Evolutionary conservation across 495 filamentous ascomycete species (phyloP).

Genomic region (Neurospora sp.): DNA sequence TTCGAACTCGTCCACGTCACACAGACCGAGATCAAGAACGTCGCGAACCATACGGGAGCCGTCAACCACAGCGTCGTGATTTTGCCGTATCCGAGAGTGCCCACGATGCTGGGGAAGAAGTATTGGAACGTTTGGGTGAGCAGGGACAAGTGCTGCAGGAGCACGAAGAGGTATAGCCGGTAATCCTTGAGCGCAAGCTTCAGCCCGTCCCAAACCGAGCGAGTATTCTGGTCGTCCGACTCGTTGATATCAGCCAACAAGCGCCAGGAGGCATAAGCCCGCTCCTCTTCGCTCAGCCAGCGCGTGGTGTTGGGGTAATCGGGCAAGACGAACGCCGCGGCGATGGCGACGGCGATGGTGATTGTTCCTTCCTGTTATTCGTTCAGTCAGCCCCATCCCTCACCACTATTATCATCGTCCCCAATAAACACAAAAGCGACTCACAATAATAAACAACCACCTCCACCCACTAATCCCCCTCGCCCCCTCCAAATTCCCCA

Average conservation of each 20-base stretch:
- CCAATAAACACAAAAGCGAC: too few relatives aligned
- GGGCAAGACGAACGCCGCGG: constrained; percentile 29
- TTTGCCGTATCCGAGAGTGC: constrained; percentile 40
- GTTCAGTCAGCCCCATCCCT: neutral
- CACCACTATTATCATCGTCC: too few relatives aligned
- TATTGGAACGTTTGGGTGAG: constrained; percentile 36
- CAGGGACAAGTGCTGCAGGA: constrained; percentile 34
- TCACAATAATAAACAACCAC: constrained; percentile 21
- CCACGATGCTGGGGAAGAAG: constrained; percentile 47
- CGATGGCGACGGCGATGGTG: constrained; percentile 31
- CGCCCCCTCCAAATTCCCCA: constrained; percentile 29
- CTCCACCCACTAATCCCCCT: constrained; percentile 33
- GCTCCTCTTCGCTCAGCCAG: constrained; percentile 34
- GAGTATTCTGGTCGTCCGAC: constrained; percentile 18
- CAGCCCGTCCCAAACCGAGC: constrained; percentile 26
- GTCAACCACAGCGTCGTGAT: constrained; percentile 45
- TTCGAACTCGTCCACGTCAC: constrained; percentile 29
- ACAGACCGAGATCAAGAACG: constrained; percentile 24
- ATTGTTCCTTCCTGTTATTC: constrained; percentile 24
- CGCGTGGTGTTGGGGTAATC: constrained; percentile 35
- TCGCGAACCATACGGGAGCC: constrained; percentile 37
- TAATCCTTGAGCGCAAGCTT: constrained; percentile 32
- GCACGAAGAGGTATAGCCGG: constrained; percentile 35
- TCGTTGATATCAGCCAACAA: constrained; percentile 32
- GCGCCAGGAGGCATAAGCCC: constrained; percentile 31